These are phyloP conservation scores for Gynochthodes officinalis DNA, from an alignment of 257 asterid genomes.

Conservation along the genomic window DNA sequence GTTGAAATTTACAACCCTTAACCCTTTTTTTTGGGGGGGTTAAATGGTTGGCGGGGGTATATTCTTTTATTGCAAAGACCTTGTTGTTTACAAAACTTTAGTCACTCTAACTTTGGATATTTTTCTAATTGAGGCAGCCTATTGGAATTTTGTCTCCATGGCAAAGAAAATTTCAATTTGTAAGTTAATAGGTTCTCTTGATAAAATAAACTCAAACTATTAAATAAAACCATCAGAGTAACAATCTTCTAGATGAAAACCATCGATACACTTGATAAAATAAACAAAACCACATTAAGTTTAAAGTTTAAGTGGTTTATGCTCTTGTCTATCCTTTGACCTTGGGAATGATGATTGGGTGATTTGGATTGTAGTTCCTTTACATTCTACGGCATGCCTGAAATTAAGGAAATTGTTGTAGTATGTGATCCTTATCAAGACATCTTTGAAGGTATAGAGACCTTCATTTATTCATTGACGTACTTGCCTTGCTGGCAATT, in stretches of 20 bases:
- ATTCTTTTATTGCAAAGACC: neutral
- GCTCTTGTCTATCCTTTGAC: constrained; percentile 19
- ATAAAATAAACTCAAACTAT: neutral
- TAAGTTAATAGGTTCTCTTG: neutral
- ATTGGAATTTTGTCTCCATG: neutral
- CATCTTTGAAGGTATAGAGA: constrained; percentile 81
- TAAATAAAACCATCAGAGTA: neutral
- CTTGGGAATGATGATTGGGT: constrained; percentile 20
- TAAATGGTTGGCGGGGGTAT: neutral
- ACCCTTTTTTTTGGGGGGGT: too few species aligned
- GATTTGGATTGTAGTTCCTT: constrained; percentile 63
- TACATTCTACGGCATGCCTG: constrained; percentile 81
- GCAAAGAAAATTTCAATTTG: neutral
- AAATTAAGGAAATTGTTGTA: constrained; percentile 93
- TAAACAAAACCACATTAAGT: neutral
- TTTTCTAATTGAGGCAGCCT: neutral
- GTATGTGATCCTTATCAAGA: constrained; percentile 97
- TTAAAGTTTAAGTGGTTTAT: neutral
- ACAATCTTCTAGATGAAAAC: neutral
- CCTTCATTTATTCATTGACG: constrained; percentile 10
- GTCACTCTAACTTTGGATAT: neutral
- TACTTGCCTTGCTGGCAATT: neutral
- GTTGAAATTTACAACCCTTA: too few species aligned
- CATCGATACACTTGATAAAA: too few species aligned
- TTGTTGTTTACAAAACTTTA: neutral